Base-by-base conservation (phyloP, 441 rosid species). In the Populus tomentosa region DNA sequence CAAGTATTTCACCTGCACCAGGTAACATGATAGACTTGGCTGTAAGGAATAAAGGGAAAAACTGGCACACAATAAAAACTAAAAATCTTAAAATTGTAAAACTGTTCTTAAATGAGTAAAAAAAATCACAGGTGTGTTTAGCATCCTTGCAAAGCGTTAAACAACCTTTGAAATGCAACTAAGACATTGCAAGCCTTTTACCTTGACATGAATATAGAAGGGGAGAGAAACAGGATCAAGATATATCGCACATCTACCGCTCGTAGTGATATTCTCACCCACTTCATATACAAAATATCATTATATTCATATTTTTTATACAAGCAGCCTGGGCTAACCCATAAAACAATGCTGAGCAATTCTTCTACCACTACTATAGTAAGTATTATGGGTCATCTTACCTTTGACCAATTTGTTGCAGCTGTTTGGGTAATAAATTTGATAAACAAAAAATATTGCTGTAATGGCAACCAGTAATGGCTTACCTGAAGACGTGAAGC, bases 401-500 rank as follows among this genome's bases (percentile, higher is more conserved):
- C 59, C 8, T 50, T 53, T 5, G 8, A 53, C 21, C 61, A 53
- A 1, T 53, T 53, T 18, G 2, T 53, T 53, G 21, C 61, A 16
- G n/a, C 1, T 18, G 61, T 5, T 53, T 18, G 21, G 61, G 21
- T 13, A 33, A 33, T 68, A 21, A 16, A 42, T 46, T 32, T 72
- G 46, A 10, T 33, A 1, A 56, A 30, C 42, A n/a, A 6, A 33
- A 36, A 35, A 24, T 36, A n/a, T 4, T 18, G 18, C 5, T 21
- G 3, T 21, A 23, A 69, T 65, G 4, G 2, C 21, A 7, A 33
- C 66, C 56, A 62, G 71, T 9, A 23, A 33, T 21, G 50, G 79
- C 83, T 79, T 88, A 92, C 99, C 97, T 96, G 99, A 79, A 96
- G 94, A 79, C 85, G 88, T 46, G 99, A 96, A 80, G 83, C 91